These are phyloP conservation scores for Aureobasidium sp. DNA, from an alignment of 2,329 filamentous ascomycete species.

Conservation along the genomic window DNA sequence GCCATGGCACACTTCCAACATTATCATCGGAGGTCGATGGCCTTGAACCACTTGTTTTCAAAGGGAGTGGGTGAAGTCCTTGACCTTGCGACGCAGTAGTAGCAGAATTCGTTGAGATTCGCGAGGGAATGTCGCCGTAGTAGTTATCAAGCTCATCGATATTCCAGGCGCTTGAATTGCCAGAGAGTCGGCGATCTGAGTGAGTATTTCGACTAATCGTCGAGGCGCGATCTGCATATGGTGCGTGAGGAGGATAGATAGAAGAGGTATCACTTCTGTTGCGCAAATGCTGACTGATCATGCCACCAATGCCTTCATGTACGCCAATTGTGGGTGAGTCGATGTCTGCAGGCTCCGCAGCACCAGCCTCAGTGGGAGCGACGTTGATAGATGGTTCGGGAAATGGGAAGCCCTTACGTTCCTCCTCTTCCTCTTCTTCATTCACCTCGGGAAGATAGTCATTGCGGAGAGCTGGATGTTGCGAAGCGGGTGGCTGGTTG, in stretches of 20 bases:
- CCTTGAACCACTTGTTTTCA: constrained; percentile 12
- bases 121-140: constrained; percentile 30
- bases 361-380: constrained; percentile 17
- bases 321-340: constrained; percentile 80
- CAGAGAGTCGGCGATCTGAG: constrained; percentile 7
- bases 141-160: constrained; percentile 43
- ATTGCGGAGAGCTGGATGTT: constrained; percentile 28
- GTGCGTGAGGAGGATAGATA: constrained; percentile 51
- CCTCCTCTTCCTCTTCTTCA: constrained; percentile 25
- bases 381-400: neutral
- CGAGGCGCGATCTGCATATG: constrained; percentile 32
- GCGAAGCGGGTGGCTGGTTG: constrained; percentile 27
- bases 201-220: constrained; percentile 8
- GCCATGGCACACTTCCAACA: constrained; percentile 32
- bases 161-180: constrained; percentile 41
- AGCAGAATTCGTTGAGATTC: constrained; percentile 30
- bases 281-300: constrained; percentile 57
- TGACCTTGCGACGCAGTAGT: constrained; percentile 19
- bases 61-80: constrained; percentile 13
- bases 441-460: constrained; percentile 23
- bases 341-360: constrained; percentile 22
- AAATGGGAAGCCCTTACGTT: constrained; percentile 14
- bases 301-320: constrained; percentile 55
- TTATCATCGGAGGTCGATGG: constrained; percentile 18
- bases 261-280: constrained; percentile 76